Conservation (phyloP, 1,284 basidiomycete species). For the Polyporus tsugae region DNA sequence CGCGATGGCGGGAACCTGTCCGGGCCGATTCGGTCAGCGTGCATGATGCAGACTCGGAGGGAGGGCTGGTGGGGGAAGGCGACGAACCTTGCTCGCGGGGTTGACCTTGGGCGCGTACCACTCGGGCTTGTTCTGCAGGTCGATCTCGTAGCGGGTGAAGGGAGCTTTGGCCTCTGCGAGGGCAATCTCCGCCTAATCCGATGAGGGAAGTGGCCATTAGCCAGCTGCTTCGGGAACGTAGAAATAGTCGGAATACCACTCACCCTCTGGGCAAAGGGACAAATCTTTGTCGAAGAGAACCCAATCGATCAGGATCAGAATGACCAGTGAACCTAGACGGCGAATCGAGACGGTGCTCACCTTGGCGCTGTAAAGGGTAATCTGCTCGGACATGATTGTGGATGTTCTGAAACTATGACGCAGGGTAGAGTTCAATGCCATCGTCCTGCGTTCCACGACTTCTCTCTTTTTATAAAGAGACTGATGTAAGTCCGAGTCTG, state of each 20-base stretch:
- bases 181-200: slow-evolving; percentile 17
- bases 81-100: slow-evolving; percentile 63
- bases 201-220: neutral
- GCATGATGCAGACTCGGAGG: neutral
- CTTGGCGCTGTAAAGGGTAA: slow-evolving; percentile 19
- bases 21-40: neutral
- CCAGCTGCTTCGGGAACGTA: no score
- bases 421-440: neutral
- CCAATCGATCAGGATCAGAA: neutral
- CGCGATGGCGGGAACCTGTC: slow-evolving; percentile 57
- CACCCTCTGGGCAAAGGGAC: slow-evolving; percentile 33
- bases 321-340: neutral
- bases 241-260: neutral
- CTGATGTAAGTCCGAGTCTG: no score
- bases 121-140: slow-evolving; percentile 46
- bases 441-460: neutral
- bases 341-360: slow-evolving; percentile 11
- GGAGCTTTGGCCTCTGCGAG: slow-evolving; percentile 33
- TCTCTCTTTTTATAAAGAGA: neutral
- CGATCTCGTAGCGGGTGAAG: slow-evolving; percentile 33
- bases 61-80: neutral
- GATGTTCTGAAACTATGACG: neutral
- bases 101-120: slow-evolving; percentile 70
- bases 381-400: slow-evolving; percentile 8
- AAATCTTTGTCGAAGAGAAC: slow-evolving; percentile 21